Base-by-base conservation (phyloP, 2,329 filamentous ascomycete species). In the Colletotrichum sp. region DNA sequence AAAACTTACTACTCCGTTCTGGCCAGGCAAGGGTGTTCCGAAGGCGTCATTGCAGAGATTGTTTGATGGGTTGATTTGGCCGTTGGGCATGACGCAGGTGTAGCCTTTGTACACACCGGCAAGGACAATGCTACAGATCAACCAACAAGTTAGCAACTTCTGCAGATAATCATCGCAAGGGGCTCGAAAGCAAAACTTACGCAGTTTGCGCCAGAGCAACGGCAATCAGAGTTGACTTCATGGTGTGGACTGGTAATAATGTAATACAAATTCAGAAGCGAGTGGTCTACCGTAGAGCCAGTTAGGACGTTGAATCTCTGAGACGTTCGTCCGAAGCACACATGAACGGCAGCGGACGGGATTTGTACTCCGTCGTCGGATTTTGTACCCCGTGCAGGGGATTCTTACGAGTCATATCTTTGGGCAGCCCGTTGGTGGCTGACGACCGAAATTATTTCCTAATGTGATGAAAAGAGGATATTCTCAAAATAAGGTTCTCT, bases 261-360 rank as follows among this genome's bases (percentile, higher is more conserved):
- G 9, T 1, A 21, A 4, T 48, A 5, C 18, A 21, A 48, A 48
- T 48, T 7, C 18, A 21, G 43, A 21, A 7, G n/a, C n/a, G 9
- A 7, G 1, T 48, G n/a, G 3, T 48, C 13, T 4, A 13, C 43
- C 3, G 0, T 13, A 1, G 0, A 48, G n/a, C n/a, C 6, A 48
- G 10, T 21, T 0, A 48, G 18, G 0, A 21, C 0, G 0, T 21
- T 48, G 1, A 3, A 21, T 7, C 10, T 21, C 2, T 2, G 0
- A 7, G 43, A 21, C 1, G 43, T 52, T 52, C n/a, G 43, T 52
- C 43, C n/a, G n/a, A 52, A 21, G n/a, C 43, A 52, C 6, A 21
- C 0, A 13, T 1, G 6, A 52, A 13, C 6, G 10, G 3, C 43
- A 12, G 18, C n/a, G 10, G 43, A 3, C 2, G 43, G 43, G n/a